phyloP scores from a whole-genome alignment of 441 rosid genomes.

The Manihot esculenta region DNA sequence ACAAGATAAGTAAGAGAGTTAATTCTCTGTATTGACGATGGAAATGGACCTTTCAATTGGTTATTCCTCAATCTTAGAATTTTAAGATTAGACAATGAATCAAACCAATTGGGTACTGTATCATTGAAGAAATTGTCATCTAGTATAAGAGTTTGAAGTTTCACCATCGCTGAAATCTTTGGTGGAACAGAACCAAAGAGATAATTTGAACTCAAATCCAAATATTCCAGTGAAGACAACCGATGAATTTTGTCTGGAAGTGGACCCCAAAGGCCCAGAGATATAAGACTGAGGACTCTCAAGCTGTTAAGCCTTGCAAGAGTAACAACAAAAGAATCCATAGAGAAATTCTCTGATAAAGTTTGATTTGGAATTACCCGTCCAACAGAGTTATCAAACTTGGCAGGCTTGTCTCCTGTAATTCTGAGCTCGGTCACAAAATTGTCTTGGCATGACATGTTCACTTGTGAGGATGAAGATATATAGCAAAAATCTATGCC shows the following conservation, averaged over 20 bases:
- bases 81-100: conserved; percentile 46
- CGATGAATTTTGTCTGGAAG: conserved; percentile 73
- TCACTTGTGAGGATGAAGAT: conserved; percentile 44
- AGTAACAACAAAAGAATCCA: conserved; percentile 69
- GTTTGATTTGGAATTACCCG: conserved; percentile 43
- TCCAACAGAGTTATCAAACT: conserved; percentile 41
- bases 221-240: conserved; percentile 51
- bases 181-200: conserved; percentile 73
- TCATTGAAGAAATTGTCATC: conserved; percentile 68
- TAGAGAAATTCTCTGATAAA: conserved; percentile 59
- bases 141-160: conserved; percentile 53
- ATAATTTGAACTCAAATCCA: conserved; percentile 73
- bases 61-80: conserved; percentile 55
- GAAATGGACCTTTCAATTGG: conserved; percentile 44
- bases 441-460: conserved; percentile 63
- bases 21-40: conserved; percentile 35
- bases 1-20: conserved; percentile 33
- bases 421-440: conserved; percentile 55
- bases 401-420: conserved; percentile 48
- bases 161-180: conserved; percentile 58
- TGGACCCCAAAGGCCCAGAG: conserved; percentile 80
- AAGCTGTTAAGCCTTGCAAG: conserved; percentile 56
- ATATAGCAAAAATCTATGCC: conserved; percentile 55
- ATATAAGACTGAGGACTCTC: conserved; percentile 56
- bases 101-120: conserved; percentile 60